These are phyloP conservation scores for Fusarium sublunatum DNA, from an alignment of 2,329 filamentous ascomycete genomes.

Conservation along the genomic window DNA sequence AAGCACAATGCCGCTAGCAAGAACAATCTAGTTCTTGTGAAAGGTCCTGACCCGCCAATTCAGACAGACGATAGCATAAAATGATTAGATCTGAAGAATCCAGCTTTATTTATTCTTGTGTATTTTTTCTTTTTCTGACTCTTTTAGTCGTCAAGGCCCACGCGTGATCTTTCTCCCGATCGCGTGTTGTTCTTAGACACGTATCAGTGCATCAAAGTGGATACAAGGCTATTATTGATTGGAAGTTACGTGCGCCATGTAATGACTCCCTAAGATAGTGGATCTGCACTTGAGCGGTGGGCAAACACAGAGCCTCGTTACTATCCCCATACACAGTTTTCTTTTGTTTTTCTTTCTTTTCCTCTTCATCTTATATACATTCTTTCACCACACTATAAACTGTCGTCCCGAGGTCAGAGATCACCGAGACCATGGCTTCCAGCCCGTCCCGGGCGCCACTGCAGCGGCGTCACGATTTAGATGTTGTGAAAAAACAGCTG, in stretches of 20 bases:
- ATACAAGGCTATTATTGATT: constrained; percentile 16
- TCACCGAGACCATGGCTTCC: constrained; percentile 3
- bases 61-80: constrained; percentile 2
- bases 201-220: constrained; percentile 19
- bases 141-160: constrained; percentile 1
- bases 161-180: not conserved
- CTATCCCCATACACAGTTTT: not conserved
- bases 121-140: constrained; percentile 3
- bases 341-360: not conserved
- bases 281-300: constrained; percentile 6
- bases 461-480: constrained; percentile 13
- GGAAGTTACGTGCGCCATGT: constrained; percentile 16
- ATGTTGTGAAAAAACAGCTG: constrained; percentile 21
- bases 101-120: constrained; percentile 1
- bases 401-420: not conserved
- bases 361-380: not conserved
- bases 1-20: constrained; percentile 33
- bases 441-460: constrained; percentile 1
- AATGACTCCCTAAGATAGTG: constrained; percentile 4
- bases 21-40: constrained; percentile 12
- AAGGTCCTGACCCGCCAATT: not conserved
- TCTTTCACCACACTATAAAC: fast-evolving
- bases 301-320: not conserved
- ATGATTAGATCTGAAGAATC: constrained; percentile 8
- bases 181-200: constrained; percentile 8